Base-by-base conservation (phyloP, 257 asterid genomes). In the Capsicum baccatum region DNA sequence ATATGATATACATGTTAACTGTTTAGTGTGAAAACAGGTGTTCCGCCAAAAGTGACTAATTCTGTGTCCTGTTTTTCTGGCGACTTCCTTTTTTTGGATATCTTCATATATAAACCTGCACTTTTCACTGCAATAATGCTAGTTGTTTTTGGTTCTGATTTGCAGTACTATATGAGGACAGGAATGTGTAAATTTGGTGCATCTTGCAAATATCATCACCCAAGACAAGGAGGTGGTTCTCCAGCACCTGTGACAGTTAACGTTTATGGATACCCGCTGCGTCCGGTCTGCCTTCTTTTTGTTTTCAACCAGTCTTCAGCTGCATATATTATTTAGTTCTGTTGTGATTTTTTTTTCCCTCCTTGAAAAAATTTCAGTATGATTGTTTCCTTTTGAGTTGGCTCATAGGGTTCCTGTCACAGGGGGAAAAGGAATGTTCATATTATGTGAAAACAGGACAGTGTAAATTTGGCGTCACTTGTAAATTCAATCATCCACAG, bases 401-500 rank as follows among this genome's bases (percentile, higher is more conserved):
- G 85, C 86, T 89, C 59, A 86, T 81, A 37, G 55, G 42, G 26
- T 85, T 84, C 52, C 87, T 83, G 39, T 82, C 84, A 84, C 97
- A 97, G 99, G 99, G 99, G 80, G 98, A 95, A 89, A 91, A 93
- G 81, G 99, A 97, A 85, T 97, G 99, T 83, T 87, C 96, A 6
- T 97, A 93, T 87, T 97, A 91, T 88, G 89, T 88, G 78, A 97
- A 92, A 89, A 95, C 98, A 37, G 98, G 97, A 85, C 94, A 91
- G 79, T 97, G 99, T 92, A 97, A 97, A 87, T 97, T 93, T 83
- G 98, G 99, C 39, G 83, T 90, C 79, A 92, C 97, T 86, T 97
- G 99, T 91, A 97, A 95, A 91, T 97, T 88, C 87, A 97, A 97
- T 89, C 99, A 97, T 84, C 98, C 99, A 82, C 98, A 92, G 90